Percentiles rank a stretch among this genome's conserved stretches.
Conservation (phyloP, 2,329 filamentous ascomycete species). For the Colletotrichum karsti region DNA sequence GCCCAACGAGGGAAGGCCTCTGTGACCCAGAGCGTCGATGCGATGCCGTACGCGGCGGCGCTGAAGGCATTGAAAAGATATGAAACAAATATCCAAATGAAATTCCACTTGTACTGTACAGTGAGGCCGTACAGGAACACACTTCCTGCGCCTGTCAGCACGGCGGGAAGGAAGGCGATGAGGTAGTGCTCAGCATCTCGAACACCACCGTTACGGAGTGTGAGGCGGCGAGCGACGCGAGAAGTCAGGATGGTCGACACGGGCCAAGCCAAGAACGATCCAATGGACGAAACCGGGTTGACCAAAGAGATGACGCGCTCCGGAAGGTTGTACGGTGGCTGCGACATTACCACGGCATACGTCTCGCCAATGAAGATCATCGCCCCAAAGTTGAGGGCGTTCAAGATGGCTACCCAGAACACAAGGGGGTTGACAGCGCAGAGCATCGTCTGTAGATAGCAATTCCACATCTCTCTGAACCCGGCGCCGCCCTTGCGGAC, state of each 20-base stretch:
- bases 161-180: slow-evolving; percentile 32
- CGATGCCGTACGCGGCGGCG: slow-evolving; percentile 30
- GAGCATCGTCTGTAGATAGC: slow-evolving; percentile 33
- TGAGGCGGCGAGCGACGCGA: slow-evolving; percentile 32
- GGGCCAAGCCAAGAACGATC: slow-evolving; percentile 30
- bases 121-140: slow-evolving; percentile 32
- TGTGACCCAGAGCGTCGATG: slow-evolving; percentile 35
- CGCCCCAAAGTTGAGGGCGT: slow-evolving; percentile 34
- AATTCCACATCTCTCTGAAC: slow-evolving; percentile 27
- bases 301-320: slow-evolving; percentile 23
- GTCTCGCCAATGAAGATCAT: slow-evolving; percentile 35
- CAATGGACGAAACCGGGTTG: slow-evolving; percentile 16
- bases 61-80: slow-evolving; percentile 32
- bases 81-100: slow-evolving; percentile 22
- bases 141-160: slow-evolving; percentile 30
- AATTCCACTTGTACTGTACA: slow-evolving; percentile 29
- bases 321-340: slow-evolving; percentile 29
- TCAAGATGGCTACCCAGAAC: slow-evolving; percentile 35
- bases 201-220: slow-evolving; percentile 33
- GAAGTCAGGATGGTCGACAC: slow-evolving; percentile 29
- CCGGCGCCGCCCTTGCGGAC: slow-evolving; percentile 20
- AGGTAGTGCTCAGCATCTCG: slow-evolving; percentile 37
- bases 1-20: slow-evolving; percentile 37
- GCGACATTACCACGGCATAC: slow-evolving; percentile 28
- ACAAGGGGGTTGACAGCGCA: slow-evolving; percentile 37